Conservation (phyloP, 2,329 filamentous ascomycete species). For the Alternaria longipes region DNA sequence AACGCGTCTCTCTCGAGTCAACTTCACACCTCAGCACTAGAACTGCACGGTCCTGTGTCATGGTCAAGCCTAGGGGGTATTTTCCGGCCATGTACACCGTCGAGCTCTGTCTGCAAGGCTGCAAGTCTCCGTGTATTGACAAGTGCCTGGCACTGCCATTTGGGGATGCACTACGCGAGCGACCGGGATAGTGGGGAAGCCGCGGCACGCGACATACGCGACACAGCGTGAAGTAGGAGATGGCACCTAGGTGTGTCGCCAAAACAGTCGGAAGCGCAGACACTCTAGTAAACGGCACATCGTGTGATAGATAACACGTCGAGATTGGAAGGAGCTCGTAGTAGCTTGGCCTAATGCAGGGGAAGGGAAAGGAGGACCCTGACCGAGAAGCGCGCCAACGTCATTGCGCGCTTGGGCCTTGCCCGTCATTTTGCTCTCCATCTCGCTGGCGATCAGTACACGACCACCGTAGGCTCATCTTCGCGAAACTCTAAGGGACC, state of each 20-base stretch:
- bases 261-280: not conserved
- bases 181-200: conserved; percentile 21
- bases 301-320: not conserved
- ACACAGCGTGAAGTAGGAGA: conserved; percentile 1
- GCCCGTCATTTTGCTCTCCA: conserved; percentile 23
- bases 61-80: not conserved
- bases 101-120: not conserved
- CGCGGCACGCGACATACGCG: conserved; percentile 18
- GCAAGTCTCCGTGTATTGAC: not conserved
- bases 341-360: conserved; percentile 13
- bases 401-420: conserved; percentile 24
- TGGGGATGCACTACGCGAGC: conserved; percentile 11
- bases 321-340: not conserved
- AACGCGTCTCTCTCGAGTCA: not conserved
- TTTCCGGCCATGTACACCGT: not conserved
- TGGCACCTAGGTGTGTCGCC: not conserved
- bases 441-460: conserved; percentile 15
- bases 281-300: no score
- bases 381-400: conserved; percentile 22
- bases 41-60: not conserved
- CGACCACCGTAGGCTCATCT: conserved; percentile 14
- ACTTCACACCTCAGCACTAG: not conserved
- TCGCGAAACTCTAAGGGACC: conserved; percentile 5
- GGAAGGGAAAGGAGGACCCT: conserved; percentile 18
- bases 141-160: conserved; percentile 1